phyloP scores from a whole-genome alignment of 2,329 filamentous ascomycete species.

The Claviceps pazoutovae region DNA sequence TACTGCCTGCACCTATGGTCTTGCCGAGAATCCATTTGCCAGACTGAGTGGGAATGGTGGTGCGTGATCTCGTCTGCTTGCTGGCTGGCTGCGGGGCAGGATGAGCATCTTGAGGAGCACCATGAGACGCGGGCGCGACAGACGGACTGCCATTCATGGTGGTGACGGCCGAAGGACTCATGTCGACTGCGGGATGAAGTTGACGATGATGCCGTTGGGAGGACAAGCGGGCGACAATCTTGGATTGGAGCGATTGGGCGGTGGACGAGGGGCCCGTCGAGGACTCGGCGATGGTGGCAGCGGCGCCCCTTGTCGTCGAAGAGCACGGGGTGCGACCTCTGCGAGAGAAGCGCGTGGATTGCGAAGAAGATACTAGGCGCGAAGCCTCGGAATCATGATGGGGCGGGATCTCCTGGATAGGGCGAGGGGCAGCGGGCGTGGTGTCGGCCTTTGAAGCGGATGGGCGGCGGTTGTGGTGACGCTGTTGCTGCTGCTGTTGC shows the following conservation, averaged over 20 bases:
- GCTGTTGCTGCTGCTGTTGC: constrained; percentile 13
- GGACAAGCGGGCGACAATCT: constrained; percentile 34
- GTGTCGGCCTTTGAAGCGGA: constrained; percentile 22
- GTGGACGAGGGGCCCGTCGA: constrained; percentile 11
- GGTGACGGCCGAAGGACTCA: constrained; percentile 36
- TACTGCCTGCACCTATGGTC: constrained; percentile 92
- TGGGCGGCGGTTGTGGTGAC: constrained; percentile 24
- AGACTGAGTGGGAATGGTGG: constrained; percentile 77
- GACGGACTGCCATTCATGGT: constrained; percentile 37
- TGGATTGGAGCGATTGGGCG: constrained; percentile 27
- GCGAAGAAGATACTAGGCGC: constrained; percentile 43
- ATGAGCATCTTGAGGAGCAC: constrained; percentile 28
- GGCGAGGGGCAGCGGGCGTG: constrained; percentile 13
- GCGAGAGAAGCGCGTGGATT: constrained; percentile 50
- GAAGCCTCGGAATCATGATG: constrained; percentile 63
- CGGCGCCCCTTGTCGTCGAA: constrained; percentile 35
- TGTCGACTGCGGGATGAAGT: constrained; percentile 25
- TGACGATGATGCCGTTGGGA: constrained; percentile 19
- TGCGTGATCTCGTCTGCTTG: constrained; percentile 47
- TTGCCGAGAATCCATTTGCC: constrained; percentile 93
- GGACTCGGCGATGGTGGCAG: constrained; percentile 27
- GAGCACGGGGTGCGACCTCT: constrained; percentile 33
- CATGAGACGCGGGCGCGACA: constrained; percentile 32
- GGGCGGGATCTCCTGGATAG: constrained; percentile 29
- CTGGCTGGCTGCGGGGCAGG: constrained; percentile 22